Conservation (phyloP, 768 basidiomycete species). For the Auricularia sp. region DNA sequence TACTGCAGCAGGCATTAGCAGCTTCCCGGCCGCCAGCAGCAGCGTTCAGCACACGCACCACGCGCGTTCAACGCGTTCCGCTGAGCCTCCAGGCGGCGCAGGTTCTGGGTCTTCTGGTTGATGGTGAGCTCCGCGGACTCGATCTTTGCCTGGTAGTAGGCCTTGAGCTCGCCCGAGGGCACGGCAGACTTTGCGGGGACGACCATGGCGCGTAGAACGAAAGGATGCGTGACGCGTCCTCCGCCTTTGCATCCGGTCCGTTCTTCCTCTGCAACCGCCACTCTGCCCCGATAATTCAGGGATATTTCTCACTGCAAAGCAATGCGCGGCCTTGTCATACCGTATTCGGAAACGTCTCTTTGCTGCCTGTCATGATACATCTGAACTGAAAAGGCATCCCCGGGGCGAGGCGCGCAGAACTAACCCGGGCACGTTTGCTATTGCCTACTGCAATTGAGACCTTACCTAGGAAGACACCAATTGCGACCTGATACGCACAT, state of each 20-base stretch:
- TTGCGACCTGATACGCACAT: too few species aligned
- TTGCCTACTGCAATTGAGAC: too few species aligned
- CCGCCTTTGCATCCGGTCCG: neutral
- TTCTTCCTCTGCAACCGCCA: neutral
- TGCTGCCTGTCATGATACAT: too few species aligned
- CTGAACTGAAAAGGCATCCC: too few species aligned
- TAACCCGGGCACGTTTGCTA: too few species aligned
- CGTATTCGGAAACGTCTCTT: too few species aligned
- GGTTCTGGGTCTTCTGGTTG: constrained; percentile 93
- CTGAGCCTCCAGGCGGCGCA: constrained; percentile 91
- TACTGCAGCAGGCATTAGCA: constrained; percentile 37
- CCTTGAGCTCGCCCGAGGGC: constrained; percentile 61
- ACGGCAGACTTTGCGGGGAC: constrained; percentile 1
- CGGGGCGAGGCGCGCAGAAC: too few species aligned
- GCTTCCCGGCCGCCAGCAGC: neutral
- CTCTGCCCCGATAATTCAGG: too few species aligned
- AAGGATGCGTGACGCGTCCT: neutral
- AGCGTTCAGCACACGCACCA: constrained; percentile 38
- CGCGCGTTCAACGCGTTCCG: constrained; percentile 93
- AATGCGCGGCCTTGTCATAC: too few species aligned
- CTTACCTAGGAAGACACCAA: too few species aligned
- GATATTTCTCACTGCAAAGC: too few species aligned
- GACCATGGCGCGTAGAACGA: neutral
- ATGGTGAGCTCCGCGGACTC: constrained; percentile 87
- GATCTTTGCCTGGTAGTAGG: constrained; percentile 94